Base-by-base conservation (phyloP, 1,284 basidiomycete genomes). In the Schizophyllum amplum region DNA sequence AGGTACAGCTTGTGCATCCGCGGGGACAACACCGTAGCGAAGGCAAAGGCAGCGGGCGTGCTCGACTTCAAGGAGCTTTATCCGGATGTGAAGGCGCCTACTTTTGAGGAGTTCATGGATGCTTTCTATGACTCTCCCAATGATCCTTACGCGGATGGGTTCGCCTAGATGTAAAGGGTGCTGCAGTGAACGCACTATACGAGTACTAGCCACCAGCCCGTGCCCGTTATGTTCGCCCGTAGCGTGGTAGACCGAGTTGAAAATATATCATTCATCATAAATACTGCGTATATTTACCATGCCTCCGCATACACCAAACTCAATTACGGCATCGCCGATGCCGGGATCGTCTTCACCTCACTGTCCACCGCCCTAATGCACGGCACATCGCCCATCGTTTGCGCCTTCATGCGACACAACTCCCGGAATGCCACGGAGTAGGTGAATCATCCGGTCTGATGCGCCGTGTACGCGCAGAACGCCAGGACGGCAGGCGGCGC, bases 381-480 rank as follows among this genome's bases (percentile, higher is more conserved):
- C 0, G 74, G 69, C 1, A 68, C 69, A 48, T 68, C 61, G 1
- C 77, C 74, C 13, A 65, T 61, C 5, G 67, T 62, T 6, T 66
- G 65, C 0, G 75, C 77, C 63, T 83, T 82, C 67, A 82, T 76
- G 5, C 58, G 54, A 57, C 78, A 82, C 1, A 82, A 55, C 2
- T 72, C 69, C 20, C 60, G 62, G 54, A 78, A 81, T 0, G 80
- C 79, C 20, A 81, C 70, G 1, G 59, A 60, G 60, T 80, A 79
- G 0, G 66, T 17, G 17, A 13, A 42, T 3, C 17, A 42, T 9
- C 33, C 33, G 13, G 7, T 2, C 33, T 9, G 33, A 3, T 17
- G 11, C 33, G 33, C 33, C 7, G 33, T 42, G 7, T 42, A 42
- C 4, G 33, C 33, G 33, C 33, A 42, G 13, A 17, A 42, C 33